Conservation (phyloP, 768 basidiomycete genomes). For the Phlegmacium glaucopus region DNA sequence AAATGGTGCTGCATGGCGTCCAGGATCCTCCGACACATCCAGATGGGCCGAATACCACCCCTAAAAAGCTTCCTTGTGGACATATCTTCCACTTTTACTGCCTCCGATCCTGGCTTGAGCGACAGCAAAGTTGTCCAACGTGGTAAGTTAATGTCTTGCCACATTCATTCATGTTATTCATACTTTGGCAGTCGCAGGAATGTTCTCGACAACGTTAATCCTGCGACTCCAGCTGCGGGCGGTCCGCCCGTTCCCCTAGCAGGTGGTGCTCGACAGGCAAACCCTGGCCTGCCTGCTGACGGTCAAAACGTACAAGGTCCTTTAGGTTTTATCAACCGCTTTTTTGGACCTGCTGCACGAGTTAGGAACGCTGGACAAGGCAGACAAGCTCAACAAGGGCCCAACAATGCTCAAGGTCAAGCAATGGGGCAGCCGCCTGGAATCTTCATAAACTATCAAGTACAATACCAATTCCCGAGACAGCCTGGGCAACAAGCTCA, state of each 20-base stretch:
- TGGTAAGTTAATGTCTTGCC: constrained; percentile 56
- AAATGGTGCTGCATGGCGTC: constrained; percentile 59
- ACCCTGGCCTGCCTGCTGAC: constrained; percentile 24
- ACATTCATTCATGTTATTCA: constrained; percentile 8
- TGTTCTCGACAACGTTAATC: constrained; percentile 56
- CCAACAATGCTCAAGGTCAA: constrained; percentile 24
- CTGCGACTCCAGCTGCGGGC: constrained; percentile 27
- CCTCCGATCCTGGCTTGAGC: constrained; percentile 94
- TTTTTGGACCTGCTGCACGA: constrained; percentile 53
- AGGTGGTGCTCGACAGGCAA: constrained; percentile 30
- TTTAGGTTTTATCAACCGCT: constrained; percentile 50
- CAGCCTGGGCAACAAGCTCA: constrained; percentile 19
- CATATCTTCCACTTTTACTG: constrained; percentile 99
- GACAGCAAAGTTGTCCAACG: constrained; percentile 98
- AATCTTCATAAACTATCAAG: constrained; percentile 61
- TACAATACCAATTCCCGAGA: constrained; percentile 50
- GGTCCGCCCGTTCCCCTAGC: constrained; percentile 22
- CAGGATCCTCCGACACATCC: constrained; percentile 26
- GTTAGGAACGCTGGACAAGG: constrained; percentile 25
- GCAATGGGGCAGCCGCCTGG: constrained; percentile 38
- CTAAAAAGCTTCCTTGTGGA: constrained; percentile 95
- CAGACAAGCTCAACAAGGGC: constrained; percentile 15
- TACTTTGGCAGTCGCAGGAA: constrained; percentile 60
- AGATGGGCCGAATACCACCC: constrained; percentile 90
- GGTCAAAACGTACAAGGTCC: constrained; percentile 37